Evolutionary conservation across 805 yeast genomes (phyloP).

Genomic region (Tetrapisispora nanseiensis): DNA sequence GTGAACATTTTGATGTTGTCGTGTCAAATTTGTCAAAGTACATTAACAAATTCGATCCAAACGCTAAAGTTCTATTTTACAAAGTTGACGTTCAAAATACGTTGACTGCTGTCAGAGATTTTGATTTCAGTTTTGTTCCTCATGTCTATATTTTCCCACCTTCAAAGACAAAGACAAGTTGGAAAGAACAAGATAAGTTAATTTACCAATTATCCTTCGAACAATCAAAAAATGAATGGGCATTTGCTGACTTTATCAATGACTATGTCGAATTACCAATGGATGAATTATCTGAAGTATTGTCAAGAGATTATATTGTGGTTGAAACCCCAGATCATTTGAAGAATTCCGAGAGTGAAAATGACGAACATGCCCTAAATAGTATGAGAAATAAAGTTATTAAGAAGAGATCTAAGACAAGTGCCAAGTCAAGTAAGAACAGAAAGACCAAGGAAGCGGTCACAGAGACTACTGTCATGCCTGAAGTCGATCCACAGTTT

Average conservation of each 20-base stretch:
- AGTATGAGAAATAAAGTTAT: neutral
- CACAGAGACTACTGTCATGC: neutral
- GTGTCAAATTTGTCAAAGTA: neutral
- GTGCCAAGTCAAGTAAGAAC: neutral
- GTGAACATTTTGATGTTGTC: slow-evolving; percentile 1
- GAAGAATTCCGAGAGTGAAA: neutral
- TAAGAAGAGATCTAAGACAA: neutral
- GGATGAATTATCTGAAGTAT: neutral
- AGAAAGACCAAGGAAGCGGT: neutral
- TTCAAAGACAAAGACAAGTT: neutral
- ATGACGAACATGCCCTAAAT: neutral
- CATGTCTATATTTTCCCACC: slow-evolving; percentile 1
- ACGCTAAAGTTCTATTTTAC: slow-evolving; percentile 1
- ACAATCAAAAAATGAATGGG: neutral
- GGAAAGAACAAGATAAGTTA: slow-evolving; percentile 1
- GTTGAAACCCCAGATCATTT: neutral
- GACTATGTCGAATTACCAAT: neutral
- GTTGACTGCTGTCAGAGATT: slow-evolving; percentile 1
- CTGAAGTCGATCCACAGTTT: neutral
- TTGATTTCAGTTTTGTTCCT: slow-evolving; percentile 2
- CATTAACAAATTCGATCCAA: neutral
- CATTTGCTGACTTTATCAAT: slow-evolving; percentile 1
- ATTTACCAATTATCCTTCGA: neutral
- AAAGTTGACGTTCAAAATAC: neutral
- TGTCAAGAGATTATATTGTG: slow-evolving; percentile 1